These are phyloP conservation scores for Solanum hybrid DNA, from an alignment of 305 asterid genomes.

Conservation along the genomic window DNA sequence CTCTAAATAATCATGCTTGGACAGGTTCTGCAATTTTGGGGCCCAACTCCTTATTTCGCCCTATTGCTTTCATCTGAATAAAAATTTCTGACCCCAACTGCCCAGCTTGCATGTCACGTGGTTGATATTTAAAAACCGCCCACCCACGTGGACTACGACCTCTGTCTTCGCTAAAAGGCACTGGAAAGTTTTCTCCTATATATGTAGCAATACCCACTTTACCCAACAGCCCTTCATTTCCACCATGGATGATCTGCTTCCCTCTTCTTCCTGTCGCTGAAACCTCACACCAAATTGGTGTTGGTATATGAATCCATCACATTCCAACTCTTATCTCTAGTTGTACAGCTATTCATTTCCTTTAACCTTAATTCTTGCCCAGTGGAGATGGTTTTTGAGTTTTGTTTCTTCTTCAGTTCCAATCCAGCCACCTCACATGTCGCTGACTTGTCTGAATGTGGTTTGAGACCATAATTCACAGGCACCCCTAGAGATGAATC, in stretches of 20 bases:
- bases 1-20: neutral
- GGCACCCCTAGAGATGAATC: neutral
- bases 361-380: neutral
- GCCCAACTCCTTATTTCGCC: neutral
- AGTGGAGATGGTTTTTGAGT: neutral
- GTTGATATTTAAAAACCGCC: neutral
- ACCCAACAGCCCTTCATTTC: neutral
- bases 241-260: neutral
- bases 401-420: neutral
- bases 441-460: neutral
- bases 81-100: neutral
- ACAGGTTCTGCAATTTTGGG: neutral
- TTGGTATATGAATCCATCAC: neutral
- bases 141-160: neutral
- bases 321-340: neutral
- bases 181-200: neutral
- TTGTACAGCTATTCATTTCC: neutral
- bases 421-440: neutral
- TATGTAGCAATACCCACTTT: neutral
- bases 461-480: neutral
- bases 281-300: neutral
- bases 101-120: neutral
- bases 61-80: neutral
- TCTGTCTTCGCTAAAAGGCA: neutral
- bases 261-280: neutral